Conservation (phyloP, 1,139 yeast genomes). For the Hemisphaericaspora xylofermentans region DNA sequence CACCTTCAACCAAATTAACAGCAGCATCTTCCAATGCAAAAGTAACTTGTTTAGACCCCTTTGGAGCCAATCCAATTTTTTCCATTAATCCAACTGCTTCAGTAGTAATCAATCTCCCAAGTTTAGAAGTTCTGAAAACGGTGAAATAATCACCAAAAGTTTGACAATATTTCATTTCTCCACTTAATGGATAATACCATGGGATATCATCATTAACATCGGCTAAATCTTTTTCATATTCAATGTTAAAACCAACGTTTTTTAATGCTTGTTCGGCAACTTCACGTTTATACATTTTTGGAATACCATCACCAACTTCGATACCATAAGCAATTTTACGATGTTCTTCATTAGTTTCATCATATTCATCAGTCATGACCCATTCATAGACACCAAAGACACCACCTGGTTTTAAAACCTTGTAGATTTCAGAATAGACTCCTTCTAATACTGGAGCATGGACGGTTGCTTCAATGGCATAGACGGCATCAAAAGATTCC, state of each 20-base stretch:
- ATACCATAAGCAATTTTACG: constrained; percentile 96
- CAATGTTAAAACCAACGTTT: constrained; percentile 84
- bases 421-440: constrained; percentile 91
- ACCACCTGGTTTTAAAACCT: constrained; percentile 97
- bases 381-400: constrained; percentile 97
- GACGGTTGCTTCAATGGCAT: constrained; percentile 97
- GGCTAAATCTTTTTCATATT: constrained; percentile 78
- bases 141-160: constrained; percentile 76
- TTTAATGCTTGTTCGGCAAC: constrained; percentile 88
- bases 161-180: constrained; percentile 89
- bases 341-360: constrained; percentile 83
- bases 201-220: constrained; percentile 82
- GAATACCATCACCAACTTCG: constrained; percentile 98
- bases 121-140: constrained; percentile 79
- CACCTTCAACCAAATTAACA: constrained; percentile 91
- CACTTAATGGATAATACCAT: constrained; percentile 97
- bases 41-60: constrained; percentile 90
- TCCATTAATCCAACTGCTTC: constrained; percentile 79
- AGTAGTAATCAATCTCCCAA: constrained; percentile 87
- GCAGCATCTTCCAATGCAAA: constrained; percentile 96
- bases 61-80: constrained; percentile 84
- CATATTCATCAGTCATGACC: constrained; percentile 96
- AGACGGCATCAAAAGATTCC: constrained; percentile 90
- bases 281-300: constrained; percentile 85
- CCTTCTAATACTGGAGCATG: constrained; percentile 98